These are phyloP conservation scores for Cyberlindnera bimundalis DNA, from an alignment of 805 yeast species.

Conservation along the genomic window DNA sequence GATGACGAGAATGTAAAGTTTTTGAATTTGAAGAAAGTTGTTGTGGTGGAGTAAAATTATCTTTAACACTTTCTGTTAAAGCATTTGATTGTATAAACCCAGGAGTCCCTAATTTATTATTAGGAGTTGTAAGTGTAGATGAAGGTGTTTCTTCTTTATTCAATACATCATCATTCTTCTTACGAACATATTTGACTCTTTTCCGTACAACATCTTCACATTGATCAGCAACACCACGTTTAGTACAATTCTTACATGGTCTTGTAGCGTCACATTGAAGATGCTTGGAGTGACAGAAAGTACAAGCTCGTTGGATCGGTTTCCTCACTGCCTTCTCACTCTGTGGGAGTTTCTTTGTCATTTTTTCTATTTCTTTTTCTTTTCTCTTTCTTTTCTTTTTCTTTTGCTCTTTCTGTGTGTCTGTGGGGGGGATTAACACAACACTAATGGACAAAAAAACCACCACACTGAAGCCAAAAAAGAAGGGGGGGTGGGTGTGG, in stretches of 20 bases:
- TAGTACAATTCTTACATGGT: slow-evolving; percentile 70
- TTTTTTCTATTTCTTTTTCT: slow-evolving; percentile 22
- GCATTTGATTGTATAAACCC: no score
- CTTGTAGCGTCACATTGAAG: slow-evolving; percentile 64
- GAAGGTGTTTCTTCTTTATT: not conserved
- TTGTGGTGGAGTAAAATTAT: slow-evolving; percentile 5
- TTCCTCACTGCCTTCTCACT: slow-evolving; percentile 52
- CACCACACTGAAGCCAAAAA: not conserved
- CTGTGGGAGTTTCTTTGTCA: slow-evolving; percentile 60
- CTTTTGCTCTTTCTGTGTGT: no score
- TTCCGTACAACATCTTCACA: slow-evolving; percentile 62
- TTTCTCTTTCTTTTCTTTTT: no score
- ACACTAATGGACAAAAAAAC: no score
- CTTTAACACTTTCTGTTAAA: no score
- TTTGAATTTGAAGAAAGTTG: not conserved
- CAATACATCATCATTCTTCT: slow-evolving; percentile 2
- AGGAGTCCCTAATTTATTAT: not conserved
- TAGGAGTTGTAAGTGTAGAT: not conserved
- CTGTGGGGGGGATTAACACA: no score
- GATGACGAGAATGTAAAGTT: not conserved
- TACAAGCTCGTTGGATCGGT: slow-evolving; percentile 69
- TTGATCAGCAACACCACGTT: slow-evolving; percentile 50
- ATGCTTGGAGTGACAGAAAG: slow-evolving; percentile 69
- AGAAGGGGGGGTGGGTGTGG: no score
- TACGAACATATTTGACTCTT: slow-evolving; percentile 34